phyloP scores from a whole-genome alignment of 2,329 filamentous ascomycete species.

The Calonectria leucothoes region DNA sequence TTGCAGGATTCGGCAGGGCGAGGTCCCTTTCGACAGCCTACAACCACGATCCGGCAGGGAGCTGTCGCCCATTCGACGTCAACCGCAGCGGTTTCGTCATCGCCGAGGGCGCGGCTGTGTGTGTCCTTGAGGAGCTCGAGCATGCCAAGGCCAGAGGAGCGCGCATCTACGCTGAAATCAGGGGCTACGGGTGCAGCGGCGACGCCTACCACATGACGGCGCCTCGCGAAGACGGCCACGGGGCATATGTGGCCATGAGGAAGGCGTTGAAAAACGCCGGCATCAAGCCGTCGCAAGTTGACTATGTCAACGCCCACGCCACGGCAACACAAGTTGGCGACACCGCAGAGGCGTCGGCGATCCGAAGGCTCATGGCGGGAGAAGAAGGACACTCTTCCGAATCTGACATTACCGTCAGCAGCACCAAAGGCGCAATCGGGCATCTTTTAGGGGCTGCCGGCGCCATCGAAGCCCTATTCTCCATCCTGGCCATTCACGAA shows the following conservation, averaged over 20 bases:
- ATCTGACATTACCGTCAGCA: slow-evolving; percentile 82
- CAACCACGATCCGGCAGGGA: slow-evolving; percentile 76
- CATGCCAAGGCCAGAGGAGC: slow-evolving; percentile 86
- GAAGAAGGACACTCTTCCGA: slow-evolving; percentile 73
- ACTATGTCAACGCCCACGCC: slow-evolving; percentile 96
- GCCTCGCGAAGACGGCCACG: slow-evolving; percentile 83
- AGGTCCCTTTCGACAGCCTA: slow-evolving; percentile 86
- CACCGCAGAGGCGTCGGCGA: slow-evolving; percentile 86
- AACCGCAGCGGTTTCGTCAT: slow-evolving; percentile 89
- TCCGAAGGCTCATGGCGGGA: slow-evolving; percentile 81
- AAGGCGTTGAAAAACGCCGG: slow-evolving; percentile 80
- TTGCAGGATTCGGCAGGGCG: slow-evolving; percentile 90
- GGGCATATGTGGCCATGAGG: slow-evolving; percentile 87
- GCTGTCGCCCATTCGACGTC: slow-evolving; percentile 89
- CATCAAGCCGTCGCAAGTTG: slow-evolving; percentile 76
- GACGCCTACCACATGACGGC: slow-evolving; percentile 96
- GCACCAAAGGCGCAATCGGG: slow-evolving; percentile 93
- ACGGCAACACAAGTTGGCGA: slow-evolving; percentile 91
- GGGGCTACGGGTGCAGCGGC: slow-evolving; percentile 89
- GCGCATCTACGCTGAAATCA: slow-evolving; percentile 87
- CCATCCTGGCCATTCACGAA: slow-evolving; percentile 81
- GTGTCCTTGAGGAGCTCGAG: slow-evolving; percentile 89
- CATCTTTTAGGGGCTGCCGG: slow-evolving; percentile 93
- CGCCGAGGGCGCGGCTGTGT: slow-evolving; percentile 88
- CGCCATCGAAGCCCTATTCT: slow-evolving; percentile 89